These are phyloP conservation scores for Eucalyptus regnans DNA, from an alignment of 345 rosid genomes.

Conservation along the genomic window DNA sequence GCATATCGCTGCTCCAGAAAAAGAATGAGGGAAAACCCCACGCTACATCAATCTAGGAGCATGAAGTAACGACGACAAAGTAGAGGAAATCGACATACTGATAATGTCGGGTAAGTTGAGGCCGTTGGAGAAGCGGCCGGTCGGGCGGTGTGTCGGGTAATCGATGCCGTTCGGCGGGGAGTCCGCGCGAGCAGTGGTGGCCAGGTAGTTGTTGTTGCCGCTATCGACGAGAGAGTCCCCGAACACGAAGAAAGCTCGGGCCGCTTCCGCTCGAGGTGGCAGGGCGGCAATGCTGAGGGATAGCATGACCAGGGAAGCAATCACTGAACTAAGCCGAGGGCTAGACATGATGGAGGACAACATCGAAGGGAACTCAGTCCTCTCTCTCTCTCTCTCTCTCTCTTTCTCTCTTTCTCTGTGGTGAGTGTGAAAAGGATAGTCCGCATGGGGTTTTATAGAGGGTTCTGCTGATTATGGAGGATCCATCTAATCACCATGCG, in stretches of 20 bases:
- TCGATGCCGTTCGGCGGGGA: slow-evolving; percentile 40
- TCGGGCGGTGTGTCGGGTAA: slow-evolving; percentile 31
- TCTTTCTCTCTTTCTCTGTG: background rate
- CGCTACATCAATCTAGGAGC: background rate
- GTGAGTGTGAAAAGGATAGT: background rate
- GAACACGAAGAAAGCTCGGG: slow-evolving; percentile 16
- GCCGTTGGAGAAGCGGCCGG: slow-evolving; percentile 51
- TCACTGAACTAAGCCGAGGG: background rate
- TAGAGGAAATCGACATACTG: slow-evolving; percentile 1
- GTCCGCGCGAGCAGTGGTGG: slow-evolving; percentile 40
- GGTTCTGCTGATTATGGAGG: background rate
- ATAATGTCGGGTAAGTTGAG: slow-evolving; percentile 40
- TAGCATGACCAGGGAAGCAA: background rate
- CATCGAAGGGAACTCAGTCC: background rate
- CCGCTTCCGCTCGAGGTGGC: background rate
- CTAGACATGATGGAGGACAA: background rate
- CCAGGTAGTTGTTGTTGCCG: slow-evolving; percentile 50
- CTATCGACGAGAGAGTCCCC: slow-evolving; percentile 47
- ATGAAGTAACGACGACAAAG: background rate
- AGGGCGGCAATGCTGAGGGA: background rate
- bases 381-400: background rate
- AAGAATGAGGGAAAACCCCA: background rate
- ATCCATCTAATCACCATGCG: background rate
- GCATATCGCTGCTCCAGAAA: background rate
- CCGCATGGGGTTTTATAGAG: background rate